phyloP scores from a whole-genome alignment of 139 green algal genomes.

The Chlamydomonas schloesseri region DNA sequence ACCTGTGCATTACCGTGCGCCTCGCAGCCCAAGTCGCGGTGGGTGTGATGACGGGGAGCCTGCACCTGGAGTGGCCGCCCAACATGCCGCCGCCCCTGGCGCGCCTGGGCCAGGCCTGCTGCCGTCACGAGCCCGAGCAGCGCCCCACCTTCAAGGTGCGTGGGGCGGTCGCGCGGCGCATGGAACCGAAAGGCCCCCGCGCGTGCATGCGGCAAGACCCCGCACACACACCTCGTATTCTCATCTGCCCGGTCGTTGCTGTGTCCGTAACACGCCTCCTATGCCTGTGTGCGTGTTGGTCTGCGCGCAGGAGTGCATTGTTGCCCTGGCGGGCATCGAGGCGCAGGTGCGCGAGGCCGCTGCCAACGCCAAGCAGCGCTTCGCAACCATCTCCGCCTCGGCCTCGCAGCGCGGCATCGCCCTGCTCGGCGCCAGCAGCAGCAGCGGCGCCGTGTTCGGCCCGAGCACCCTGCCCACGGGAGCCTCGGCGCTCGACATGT shows the following conservation, averaged over 20 bases:
- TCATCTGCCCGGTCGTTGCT: no score
- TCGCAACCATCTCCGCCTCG: background rate
- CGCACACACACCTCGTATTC: no score
- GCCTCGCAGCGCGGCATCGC: no score
- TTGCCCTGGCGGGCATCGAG: constrained; percentile 15
- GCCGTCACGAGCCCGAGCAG: background rate
- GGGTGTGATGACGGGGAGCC: constrained; percentile 27
- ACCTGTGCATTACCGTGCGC: no score
- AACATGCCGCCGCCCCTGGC: constrained; percentile 12
- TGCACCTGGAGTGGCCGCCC: constrained; percentile 36
- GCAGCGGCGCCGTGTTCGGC: background rate
- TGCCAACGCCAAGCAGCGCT: background rate
- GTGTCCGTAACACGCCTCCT: no score
- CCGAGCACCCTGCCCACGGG: background rate
- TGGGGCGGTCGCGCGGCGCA: no score
- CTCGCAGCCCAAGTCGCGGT: constrained; percentile 27
- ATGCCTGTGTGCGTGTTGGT: no score
- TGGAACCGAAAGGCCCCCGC: no score
- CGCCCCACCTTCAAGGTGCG: constrained; percentile 26
- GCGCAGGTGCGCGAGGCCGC: background rate
- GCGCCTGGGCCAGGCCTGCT: constrained; percentile 21
- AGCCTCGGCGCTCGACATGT: background rate
- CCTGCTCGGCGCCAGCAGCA: no score
- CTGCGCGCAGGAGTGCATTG: background rate
- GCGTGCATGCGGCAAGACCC: no score